A percentile compares a stretch with the other conserved stretches of the same genome.
Evolutionary conservation across 2,329 filamentous ascomycete genomes (phyloP).

Genomic region (Berkeleyomyces basicola): DNA sequence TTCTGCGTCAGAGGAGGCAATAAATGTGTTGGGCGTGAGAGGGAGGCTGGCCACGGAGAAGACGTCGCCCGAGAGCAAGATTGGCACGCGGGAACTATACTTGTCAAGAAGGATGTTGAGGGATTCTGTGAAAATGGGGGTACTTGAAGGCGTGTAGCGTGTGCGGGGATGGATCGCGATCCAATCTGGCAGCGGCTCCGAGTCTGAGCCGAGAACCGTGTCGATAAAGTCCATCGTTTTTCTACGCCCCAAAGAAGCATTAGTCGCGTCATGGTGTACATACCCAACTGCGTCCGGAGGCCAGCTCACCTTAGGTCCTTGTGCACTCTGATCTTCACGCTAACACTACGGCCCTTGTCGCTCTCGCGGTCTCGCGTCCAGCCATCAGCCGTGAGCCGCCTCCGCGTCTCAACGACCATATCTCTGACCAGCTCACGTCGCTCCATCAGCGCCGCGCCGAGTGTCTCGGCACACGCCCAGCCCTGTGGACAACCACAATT

Average conservation of each 20-base stretch:
- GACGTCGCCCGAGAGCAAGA: slow-evolving; percentile 53
- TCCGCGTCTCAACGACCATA: slow-evolving; percentile 43
- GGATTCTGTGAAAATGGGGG: slow-evolving; percentile 44
- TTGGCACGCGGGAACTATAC: slow-evolving; percentile 38
- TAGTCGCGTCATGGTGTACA: neutral
- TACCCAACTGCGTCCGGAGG: neutral
- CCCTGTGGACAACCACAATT: slow-evolving; percentile 61
- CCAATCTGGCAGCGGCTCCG: slow-evolving; percentile 41
- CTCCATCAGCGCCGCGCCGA: slow-evolving; percentile 55
- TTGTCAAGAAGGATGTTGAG: slow-evolving; percentile 38
- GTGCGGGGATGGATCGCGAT: slow-evolving; percentile 55
- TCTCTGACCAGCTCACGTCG: slow-evolving; percentile 46
- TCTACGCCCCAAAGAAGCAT: slow-evolving; percentile 18
- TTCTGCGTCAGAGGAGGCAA: slow-evolving; percentile 16
- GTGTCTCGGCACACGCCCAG: slow-evolving; percentile 51
- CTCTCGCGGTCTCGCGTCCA: slow-evolving; percentile 32
- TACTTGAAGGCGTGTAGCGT: slow-evolving; percentile 40
- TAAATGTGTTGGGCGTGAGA: slow-evolving; percentile 17
- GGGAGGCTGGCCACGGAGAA: slow-evolving; percentile 39
- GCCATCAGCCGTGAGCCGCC: slow-evolving; percentile 33
- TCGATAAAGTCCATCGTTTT: slow-evolving; percentile 45
- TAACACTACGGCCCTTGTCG: slow-evolving; percentile 39
- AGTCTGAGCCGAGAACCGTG: slow-evolving; percentile 36
- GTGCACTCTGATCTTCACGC: slow-evolving; percentile 55
- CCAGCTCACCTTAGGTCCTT: slow-evolving; percentile 36